phyloP scores from a whole-genome alignment of 495 filamentous ascomycete genomes.

The Barbatosphaeria neglecta region DNA sequence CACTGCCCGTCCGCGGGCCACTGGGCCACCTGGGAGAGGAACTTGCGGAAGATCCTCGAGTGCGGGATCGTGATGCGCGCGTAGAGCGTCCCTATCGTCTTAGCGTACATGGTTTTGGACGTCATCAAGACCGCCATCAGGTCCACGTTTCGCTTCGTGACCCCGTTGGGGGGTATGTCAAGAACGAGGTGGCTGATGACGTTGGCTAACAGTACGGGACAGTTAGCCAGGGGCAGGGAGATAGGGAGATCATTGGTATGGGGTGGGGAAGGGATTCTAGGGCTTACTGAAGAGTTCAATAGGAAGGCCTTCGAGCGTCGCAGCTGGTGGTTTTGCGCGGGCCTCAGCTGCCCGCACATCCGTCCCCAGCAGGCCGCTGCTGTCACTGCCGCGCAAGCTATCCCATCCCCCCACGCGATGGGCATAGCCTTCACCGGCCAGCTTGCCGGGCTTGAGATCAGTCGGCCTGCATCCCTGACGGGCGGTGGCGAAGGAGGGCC shows the following conservation, averaged over 20 bases:
- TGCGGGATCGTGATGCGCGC: constrained; percentile 77
- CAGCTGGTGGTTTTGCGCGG: constrained; percentile 16
- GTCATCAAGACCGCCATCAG: constrained; percentile 67
- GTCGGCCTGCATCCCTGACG: constrained; percentile 63
- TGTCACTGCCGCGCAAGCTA: too few relatives aligned
- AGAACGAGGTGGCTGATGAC: constrained; percentile 66
- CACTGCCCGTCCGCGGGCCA: constrained; percentile 66
- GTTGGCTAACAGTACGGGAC: constrained; percentile 47
- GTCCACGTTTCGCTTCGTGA: constrained; percentile 71
- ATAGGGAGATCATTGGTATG: too few relatives aligned
- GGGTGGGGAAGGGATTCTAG: background rate
- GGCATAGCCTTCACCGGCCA: constrained; percentile 60
- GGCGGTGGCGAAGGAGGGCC: constrained; percentile 42
- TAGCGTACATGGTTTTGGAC: constrained; percentile 62
- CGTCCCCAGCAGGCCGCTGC: constrained; percentile 13
- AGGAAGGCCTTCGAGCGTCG: constrained; percentile 55
- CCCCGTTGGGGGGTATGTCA: constrained; percentile 67
- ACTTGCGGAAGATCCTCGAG: constrained; percentile 78
- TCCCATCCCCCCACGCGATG: constrained; percentile 52
- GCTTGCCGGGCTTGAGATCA: constrained; percentile 44
- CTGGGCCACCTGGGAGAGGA: constrained; percentile 58
- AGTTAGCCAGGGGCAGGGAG: too few relatives aligned
- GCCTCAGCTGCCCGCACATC: background rate
- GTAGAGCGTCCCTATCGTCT: constrained; percentile 69
- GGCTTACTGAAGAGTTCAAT: constrained; percentile 60